A percentile compares a stretch with the other conserved stretches of the same genome.
These are phyloP conservation scores for Leucaena leucocephala DNA, from an alignment of 306 rosid species.

Conservation along the genomic window DNA sequence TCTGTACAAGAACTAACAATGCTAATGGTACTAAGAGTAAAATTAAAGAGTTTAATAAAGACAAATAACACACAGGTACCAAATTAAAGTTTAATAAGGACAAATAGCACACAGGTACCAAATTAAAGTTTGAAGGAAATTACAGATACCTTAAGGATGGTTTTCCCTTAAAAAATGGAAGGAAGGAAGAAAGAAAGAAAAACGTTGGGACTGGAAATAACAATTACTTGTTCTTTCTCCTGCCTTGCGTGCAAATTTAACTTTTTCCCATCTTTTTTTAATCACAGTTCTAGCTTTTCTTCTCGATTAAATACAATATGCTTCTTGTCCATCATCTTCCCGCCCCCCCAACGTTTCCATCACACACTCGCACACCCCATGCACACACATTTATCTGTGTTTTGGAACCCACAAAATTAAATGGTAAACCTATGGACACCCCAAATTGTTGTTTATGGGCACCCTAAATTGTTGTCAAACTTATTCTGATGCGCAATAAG, in stretches of 20 bases:
- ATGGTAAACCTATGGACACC: neutral
- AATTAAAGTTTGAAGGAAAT: too few relatives aligned
- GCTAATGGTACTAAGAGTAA: too few relatives aligned
- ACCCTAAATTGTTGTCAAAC: slow-evolving; percentile 5
- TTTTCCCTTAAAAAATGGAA: neutral
- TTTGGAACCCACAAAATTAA: neutral
- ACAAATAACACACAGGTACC: too few relatives aligned
- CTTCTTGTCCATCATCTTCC: neutral
- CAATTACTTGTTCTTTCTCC: slow-evolving; percentile 7
- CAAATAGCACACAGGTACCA: too few relatives aligned
- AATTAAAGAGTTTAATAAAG: too few relatives aligned
- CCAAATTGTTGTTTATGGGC: neutral
- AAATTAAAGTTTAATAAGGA: too few relatives aligned
- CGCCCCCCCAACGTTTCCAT: neutral
- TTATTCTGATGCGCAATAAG: too few relatives aligned
- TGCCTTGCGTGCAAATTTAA: slow-evolving; percentile 2
- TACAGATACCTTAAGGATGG: too few relatives aligned
- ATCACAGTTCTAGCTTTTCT: slow-evolving; percentile 20
- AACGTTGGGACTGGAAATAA: neutral
- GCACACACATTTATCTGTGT: slow-evolving; percentile 5
- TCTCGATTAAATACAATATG: slow-evolving; percentile 19
- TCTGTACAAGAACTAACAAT: too few relatives aligned
- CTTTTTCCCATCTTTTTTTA: slow-evolving; percentile 7
- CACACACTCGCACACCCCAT: neutral
- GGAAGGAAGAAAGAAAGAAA: neutral